Conservation (phyloP, 2,329 filamentous ascomycete species). For the Fusarium haematococcum region DNA sequence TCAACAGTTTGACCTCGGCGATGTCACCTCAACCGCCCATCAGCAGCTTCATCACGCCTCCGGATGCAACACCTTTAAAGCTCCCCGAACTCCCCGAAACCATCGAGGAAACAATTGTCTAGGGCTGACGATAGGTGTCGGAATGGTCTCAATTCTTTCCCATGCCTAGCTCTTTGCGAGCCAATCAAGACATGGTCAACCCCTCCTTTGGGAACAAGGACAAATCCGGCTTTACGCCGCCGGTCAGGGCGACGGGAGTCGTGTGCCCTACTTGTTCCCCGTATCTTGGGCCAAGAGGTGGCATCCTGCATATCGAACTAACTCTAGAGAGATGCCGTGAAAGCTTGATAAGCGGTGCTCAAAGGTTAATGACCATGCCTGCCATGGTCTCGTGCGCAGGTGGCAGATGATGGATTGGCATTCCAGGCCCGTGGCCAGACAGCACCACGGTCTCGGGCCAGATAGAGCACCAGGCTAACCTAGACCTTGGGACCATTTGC, state of each 20-base stretch:
- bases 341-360: slow-evolving; percentile 7
- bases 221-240: background rate
- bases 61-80: background rate
- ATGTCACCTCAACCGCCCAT: background rate
- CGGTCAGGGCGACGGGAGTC: background rate
- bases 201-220: slow-evolving; percentile 15
- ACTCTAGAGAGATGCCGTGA: background rate
- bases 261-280: background rate
- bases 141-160: background rate
- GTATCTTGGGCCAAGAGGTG: background rate
- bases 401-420: background rate
- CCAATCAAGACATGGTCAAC: slow-evolving; percentile 4
- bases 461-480: background rate
- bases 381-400: slow-evolving; percentile 3
- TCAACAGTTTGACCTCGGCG: background rate
- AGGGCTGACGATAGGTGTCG: background rate
- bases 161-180: background rate
- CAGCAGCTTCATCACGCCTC: background rate
- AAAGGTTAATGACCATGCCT: background rate
- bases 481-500: background rate
- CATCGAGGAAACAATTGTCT: slow-evolving; percentile 6
- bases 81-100: slow-evolving; percentile 12
- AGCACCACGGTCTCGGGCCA: background rate
- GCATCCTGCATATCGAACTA: background rate
- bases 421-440: slow-evolving; percentile 15